phyloP scores from a whole-genome alignment of 2,329 filamentous ascomycete genomes.

The Calcarisporium arbuscula region DNA sequence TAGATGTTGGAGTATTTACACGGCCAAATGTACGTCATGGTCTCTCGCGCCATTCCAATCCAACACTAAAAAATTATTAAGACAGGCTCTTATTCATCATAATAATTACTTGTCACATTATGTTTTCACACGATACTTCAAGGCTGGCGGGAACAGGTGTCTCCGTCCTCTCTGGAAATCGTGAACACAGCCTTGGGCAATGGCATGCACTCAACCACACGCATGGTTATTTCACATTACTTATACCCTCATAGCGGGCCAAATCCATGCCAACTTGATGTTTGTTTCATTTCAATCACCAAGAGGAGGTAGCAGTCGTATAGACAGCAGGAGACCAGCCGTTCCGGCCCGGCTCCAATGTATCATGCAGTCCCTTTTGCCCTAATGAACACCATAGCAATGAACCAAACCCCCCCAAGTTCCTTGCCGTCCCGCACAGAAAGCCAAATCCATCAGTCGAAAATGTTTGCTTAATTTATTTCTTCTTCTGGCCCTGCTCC shows the following conservation, averaged over 20 bases:
- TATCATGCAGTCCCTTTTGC: constrained; percentile 45
- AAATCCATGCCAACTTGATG: constrained; percentile 28
- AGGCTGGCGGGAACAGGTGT: too few species aligned
- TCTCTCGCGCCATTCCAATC: too few species aligned
- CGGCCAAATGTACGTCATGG: too few species aligned
- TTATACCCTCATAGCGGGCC: constrained; percentile 1
- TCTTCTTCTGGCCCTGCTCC: constrained; percentile 65
- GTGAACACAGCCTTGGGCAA: too few species aligned
- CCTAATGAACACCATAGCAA: constrained; percentile 49
- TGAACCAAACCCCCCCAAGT: constrained; percentile 36
- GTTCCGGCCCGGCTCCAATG: constrained; percentile 27
- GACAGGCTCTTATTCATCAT: too few species aligned
- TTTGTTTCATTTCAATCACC: constrained; percentile 40
- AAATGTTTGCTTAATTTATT: constrained; percentile 45
- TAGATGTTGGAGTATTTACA: too few species aligned
- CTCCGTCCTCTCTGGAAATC: too few species aligned
- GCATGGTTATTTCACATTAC: too few species aligned
- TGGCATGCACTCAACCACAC: too few species aligned
- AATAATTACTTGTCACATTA: too few species aligned
- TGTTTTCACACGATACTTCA: too few species aligned
- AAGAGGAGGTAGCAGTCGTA: constrained; percentile 36
- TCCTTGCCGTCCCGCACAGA: constrained; percentile 28
- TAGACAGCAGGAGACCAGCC: constrained; percentile 40
- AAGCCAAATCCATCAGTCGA: constrained; percentile 22
- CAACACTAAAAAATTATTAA: too few species aligned